Conservation (phyloP, 139 green algal species). For the Auxenochlorella pyrenoidosa region DNA sequence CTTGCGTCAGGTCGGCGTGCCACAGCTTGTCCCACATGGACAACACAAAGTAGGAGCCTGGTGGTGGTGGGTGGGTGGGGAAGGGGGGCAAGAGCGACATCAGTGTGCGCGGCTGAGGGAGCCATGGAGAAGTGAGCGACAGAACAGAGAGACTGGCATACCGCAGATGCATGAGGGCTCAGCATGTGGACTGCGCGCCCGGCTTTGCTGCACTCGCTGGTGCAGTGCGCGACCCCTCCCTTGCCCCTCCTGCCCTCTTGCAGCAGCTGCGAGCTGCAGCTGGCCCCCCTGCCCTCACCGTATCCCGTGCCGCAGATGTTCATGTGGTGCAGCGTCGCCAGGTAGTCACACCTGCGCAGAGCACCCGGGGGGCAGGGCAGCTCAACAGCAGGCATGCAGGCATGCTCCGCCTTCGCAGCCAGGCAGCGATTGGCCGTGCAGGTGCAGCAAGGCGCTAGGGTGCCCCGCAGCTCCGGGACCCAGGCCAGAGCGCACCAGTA, state of each 20-base stretch:
- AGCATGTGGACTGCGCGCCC: no score
- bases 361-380: no score
- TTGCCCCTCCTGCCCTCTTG: no score
- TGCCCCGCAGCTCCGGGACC: neutral
- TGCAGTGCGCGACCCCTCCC: no score
- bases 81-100: neutral
- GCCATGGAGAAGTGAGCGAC: no score
- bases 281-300: slow-evolving; percentile 62
- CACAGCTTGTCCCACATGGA: slow-evolving; percentile 97
- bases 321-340: slow-evolving; percentile 97
- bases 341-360: slow-evolving; percentile 86
- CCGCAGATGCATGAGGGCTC: no score
- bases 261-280: neutral
- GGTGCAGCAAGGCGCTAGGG: no score
- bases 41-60: slow-evolving; percentile 93
- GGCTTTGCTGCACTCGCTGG: no score
- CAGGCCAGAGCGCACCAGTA: slow-evolving; percentile 78
- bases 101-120: neutral
- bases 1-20: slow-evolving; percentile 86
- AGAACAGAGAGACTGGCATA: no score
- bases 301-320: slow-evolving; percentile 98
- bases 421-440: no score
- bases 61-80: neutral
- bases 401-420: no score
- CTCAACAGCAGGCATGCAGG: no score